Conservation (phyloP, 1,284 basidiomycete species). For the Meira miltonrushii region DNA sequence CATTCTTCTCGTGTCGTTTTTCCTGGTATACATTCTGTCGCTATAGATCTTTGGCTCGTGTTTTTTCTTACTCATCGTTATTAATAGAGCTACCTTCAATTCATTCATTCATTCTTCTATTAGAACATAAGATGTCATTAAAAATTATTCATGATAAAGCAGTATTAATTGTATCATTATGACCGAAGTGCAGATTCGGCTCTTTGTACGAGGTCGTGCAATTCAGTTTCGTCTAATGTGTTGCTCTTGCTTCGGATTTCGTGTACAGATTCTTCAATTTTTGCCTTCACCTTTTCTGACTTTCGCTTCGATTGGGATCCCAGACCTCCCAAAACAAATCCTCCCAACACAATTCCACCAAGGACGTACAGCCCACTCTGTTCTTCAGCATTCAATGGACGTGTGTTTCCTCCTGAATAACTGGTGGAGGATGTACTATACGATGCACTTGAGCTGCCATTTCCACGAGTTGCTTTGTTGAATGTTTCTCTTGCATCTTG, state of each 20-base stretch:
- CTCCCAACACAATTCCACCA: constrained; percentile 58
- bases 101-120: too few relatives aligned
- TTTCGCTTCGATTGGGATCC: constrained; percentile 30
- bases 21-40: too few relatives aligned
- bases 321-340: constrained; percentile 57
- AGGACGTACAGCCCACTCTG: constrained; percentile 56
- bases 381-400: constrained; percentile 59
- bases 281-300: constrained; percentile 7
- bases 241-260: not conserved
- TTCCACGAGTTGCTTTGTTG: not conserved
- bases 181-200: not conserved
- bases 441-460: not conserved
- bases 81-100: too few relatives aligned
- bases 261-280: constrained; percentile 2
- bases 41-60: too few relatives aligned
- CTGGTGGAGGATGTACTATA: constrained; percentile 2
- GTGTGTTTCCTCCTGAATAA: constrained; percentile 20
- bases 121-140: too few relatives aligned
- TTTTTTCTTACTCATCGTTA: too few relatives aligned
- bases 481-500: constrained; percentile 5
- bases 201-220: not conserved
- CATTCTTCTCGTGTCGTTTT: too few relatives aligned
- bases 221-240: not conserved
- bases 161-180: too few relatives aligned
- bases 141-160: too few relatives aligned